Base-by-base conservation (phyloP, 805 yeast genomes). In the Wickerhamomyces silvicola region DNA sequence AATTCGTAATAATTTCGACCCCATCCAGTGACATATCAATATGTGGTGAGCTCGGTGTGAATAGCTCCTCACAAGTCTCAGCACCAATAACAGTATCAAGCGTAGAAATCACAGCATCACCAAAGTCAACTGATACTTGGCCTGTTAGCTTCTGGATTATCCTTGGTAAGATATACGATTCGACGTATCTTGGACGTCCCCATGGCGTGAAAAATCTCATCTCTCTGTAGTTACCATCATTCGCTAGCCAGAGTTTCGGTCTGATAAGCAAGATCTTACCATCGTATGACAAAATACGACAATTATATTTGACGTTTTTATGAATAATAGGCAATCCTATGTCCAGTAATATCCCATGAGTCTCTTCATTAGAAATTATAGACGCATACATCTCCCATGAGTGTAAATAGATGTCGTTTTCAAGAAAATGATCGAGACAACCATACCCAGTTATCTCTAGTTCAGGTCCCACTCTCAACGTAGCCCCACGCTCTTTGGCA, bases 171-270 rank as follows among this genome's bases (percentile, higher is more conserved):
- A 70, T 62, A 48, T 69, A 81, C 32, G 68, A 68, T 56, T 92
- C 97, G 27, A 78, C 81, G 39, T 76, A 71, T 45, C 80, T 75
- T 4, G 87, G 75, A 33, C 85, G 74, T 48, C 75, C 63, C 98
- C 98, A 92, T 10, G 97, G 96, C 0, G 95, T 84, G 58, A 92
- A 92, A 56, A 79, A 86, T 48, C 99, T 72, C 97, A 92, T 88
- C 57, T 92, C 99, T 31, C 98, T 74, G 61, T 94, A 92, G 55
- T 92, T 92, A 1, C 99, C 99, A 61, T 92, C 98, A 54, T 92
- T 94, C 12, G 97, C 97, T 31, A 92, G 69, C 73, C 87, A 80
- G 27, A 92, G 52, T 55, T 92, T 92, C 12, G 99, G 99, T 48
- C 97, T 74, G 45, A 92, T 90, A 44, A 90, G 66, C 27, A 88